A percentile compares a stretch with the other conserved stretches of the same genome.
Conservation (phyloP, 257 asterid genomes). For the Haberlea rhodopensis region DNA sequence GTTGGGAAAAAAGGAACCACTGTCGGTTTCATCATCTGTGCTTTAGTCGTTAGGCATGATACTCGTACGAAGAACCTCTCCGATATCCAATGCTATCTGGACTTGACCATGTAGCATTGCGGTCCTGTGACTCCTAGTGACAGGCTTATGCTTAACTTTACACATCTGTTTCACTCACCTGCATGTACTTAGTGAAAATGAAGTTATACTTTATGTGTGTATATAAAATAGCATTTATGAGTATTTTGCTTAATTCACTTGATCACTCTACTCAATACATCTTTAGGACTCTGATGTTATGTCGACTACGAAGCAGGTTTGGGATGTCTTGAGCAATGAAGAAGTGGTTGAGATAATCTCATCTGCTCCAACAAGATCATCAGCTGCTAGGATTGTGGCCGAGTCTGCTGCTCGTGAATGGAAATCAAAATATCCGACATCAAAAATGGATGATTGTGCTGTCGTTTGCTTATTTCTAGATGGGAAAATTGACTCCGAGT, state of each 20-base stretch:
- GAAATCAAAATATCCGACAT: conserved; percentile 88
- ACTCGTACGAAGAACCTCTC: not conserved
- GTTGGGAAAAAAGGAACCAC: no score
- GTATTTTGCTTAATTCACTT: not conserved
- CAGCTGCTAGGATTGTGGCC: conserved; percentile 74
- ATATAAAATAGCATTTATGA: not conserved
- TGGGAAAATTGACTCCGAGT: conserved; percentile 86
- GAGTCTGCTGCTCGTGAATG: conserved; percentile 92
- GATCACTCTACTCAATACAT: not conserved
- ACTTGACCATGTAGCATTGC: not conserved
- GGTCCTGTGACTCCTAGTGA: not conserved
- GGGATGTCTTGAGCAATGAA: conserved; percentile 95
- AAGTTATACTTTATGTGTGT: not conserved
- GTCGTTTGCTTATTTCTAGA: conserved; percentile 86
- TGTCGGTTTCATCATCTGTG: no score
- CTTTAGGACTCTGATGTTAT: not conserved
- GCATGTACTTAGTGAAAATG: not conserved
- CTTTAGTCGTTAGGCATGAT: no score
- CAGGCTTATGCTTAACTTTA: not conserved
- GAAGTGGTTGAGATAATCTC: conserved; percentile 88
- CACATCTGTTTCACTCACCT: no score
- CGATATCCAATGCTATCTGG: not conserved
- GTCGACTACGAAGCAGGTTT: conserved; percentile 48
- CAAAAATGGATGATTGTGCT: conserved; percentile 97
- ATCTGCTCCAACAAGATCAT: conserved; percentile 69